These are phyloP conservation scores for Exobasidium cylindrosporum DNA, from an alignment of 1,284 basidiomycete species.

Conservation along the genomic window DNA sequence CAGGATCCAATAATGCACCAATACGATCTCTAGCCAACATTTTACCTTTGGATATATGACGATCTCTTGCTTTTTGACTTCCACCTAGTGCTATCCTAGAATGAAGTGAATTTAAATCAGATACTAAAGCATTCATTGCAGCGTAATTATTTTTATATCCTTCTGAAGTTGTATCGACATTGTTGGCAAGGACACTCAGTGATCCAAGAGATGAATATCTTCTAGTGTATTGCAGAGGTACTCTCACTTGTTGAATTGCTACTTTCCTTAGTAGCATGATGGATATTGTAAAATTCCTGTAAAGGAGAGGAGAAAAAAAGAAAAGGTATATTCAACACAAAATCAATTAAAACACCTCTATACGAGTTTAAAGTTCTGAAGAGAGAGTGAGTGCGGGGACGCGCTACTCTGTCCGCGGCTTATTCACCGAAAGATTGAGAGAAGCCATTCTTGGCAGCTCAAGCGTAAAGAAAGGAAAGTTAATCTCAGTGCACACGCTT, in stretches of 20 bases:
- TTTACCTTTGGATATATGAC: conserved; percentile 77
- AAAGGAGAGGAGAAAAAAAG: neutral
- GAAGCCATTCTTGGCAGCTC: neutral
- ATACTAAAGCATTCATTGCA: conserved; percentile 38
- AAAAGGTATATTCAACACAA: conserved; percentile 1
- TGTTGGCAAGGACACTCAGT: conserved; percentile 33
- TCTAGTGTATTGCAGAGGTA: too few relatives aligned
- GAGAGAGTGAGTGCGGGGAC: too few relatives aligned
- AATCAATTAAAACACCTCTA: neutral
- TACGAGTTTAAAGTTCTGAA: neutral
- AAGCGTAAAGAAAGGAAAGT: neutral
- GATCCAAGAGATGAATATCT: neutral
- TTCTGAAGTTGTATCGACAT: conserved; percentile 31
- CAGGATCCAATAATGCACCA: conserved; percentile 72
- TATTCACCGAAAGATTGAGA: too few relatives aligned
- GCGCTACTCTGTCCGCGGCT: too few relatives aligned
- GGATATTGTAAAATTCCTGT: neutral
- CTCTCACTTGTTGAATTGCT: too few relatives aligned
- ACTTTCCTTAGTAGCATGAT: too few relatives aligned
- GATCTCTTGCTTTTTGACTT: conserved; percentile 67
- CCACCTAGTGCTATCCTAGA: conserved; percentile 56
- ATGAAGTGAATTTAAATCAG: conserved; percentile 34
- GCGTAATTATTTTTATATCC: conserved; percentile 37
- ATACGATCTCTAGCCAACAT: conserved; percentile 76
- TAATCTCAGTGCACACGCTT: neutral